phyloP scores from a whole-genome alignment of 768 basidiomycete species.

The Leccinum truebloodii region DNA sequence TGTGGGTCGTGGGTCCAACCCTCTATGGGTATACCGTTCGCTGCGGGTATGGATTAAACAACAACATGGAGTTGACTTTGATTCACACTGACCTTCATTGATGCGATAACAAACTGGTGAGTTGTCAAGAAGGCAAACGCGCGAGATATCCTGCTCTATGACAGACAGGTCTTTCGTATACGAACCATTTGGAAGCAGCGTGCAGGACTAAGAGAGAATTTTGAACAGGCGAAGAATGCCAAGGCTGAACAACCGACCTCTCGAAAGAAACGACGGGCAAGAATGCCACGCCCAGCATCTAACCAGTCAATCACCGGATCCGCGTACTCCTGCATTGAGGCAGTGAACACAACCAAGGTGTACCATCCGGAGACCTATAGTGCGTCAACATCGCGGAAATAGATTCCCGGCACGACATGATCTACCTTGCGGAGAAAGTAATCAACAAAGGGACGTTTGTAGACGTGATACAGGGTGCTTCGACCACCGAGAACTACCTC shows the following conservation, averaged over 20 bases:
- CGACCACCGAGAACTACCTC: constrained; percentile 89
- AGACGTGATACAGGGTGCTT: constrained; percentile 94
- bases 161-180: constrained; percentile 93
- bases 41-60: constrained; percentile 41
- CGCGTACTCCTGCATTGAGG: constrained; percentile 99
- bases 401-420: constrained; percentile 5
- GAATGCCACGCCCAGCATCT: constrained; percentile 90
- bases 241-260: constrained; percentile 57
- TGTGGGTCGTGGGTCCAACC: constrained; percentile 98
- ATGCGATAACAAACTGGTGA: constrained; percentile 90
- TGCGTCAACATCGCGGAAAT: constrained; percentile 9
- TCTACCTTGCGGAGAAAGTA: constrained; percentile 86
- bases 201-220: constrained; percentile 69
- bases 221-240: neutral
- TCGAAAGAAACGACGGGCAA: constrained; percentile 86
- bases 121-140: constrained; percentile 95
- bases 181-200: constrained; percentile 86
- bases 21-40: constrained; percentile 98
- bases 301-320: constrained; percentile 99
- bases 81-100: constrained; percentile 73
- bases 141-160: constrained; percentile 87
- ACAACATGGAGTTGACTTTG: neutral
- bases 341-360: constrained; percentile 97
- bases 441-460: constrained; percentile 97
- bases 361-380: constrained; percentile 97